Evolutionary conservation across 2,329 filamentous ascomycete genomes (phyloP).

Genomic region (Fusarium duplospermum): DNA sequence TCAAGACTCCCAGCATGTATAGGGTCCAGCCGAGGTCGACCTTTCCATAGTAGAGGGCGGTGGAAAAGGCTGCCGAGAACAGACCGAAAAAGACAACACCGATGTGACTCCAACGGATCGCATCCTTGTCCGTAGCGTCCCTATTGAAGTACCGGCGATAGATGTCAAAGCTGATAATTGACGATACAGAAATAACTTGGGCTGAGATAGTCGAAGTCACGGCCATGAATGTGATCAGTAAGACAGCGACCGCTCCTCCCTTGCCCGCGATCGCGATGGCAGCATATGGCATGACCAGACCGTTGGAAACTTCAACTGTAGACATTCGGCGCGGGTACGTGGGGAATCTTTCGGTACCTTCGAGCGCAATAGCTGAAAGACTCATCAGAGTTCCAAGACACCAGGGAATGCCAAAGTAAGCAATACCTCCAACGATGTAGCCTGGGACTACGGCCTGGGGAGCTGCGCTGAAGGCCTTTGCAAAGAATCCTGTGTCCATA

Average conservation of each 20-base stretch:
- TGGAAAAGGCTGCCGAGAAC: constrained; percentile 63
- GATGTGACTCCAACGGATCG: constrained; percentile 64
- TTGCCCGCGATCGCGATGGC: constrained; percentile 76
- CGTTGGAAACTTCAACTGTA: constrained; percentile 71
- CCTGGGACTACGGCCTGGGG: constrained; percentile 62
- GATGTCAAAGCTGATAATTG: constrained; percentile 65
- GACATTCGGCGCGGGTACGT: constrained; percentile 68
- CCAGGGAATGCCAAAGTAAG: constrained; percentile 67
- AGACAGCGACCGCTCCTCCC: constrained; percentile 75
- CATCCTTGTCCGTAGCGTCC: constrained; percentile 57
- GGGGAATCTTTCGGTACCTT: constrained; percentile 61
- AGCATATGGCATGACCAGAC: constrained; percentile 76
- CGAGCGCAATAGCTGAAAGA: constrained; percentile 59
- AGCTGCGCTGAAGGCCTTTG: constrained; percentile 62
- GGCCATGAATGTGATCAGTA: constrained; percentile 81
- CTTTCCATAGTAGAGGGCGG: constrained; percentile 64
- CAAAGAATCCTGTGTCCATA: constrained; percentile 66
- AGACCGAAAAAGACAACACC: constrained; percentile 64
- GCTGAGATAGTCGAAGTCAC: constrained; percentile 70
- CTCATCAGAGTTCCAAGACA: constrained; percentile 63
- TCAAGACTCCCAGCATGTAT: constrained; percentile 66
- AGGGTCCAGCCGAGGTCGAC: constrained; percentile 66
- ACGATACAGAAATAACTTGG: constrained; percentile 64
- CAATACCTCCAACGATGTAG: constrained; percentile 64
- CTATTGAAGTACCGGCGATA: constrained; percentile 63